These are phyloP conservation scores for Cinchona pubescens DNA, from an alignment of 257 asterid genomes.

Conservation along the genomic window DNA sequence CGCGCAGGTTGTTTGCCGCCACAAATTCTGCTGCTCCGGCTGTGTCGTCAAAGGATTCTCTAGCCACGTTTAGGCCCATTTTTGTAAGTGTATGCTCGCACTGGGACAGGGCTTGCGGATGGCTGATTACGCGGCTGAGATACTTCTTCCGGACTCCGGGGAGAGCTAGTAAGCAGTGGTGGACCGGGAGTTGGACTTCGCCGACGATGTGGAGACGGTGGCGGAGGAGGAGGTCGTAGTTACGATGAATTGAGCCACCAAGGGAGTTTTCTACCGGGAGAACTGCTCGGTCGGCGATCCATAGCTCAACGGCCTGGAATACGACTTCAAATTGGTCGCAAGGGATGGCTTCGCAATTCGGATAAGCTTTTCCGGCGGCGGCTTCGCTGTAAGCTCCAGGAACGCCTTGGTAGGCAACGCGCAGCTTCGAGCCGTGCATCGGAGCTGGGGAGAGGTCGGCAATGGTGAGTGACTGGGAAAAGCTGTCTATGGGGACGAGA, in stretches of 20 bases:
- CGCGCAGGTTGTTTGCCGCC: constrained; percentile 54
- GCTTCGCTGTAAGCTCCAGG: constrained; percentile 95
- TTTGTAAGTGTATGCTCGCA: constrained; percentile 76
- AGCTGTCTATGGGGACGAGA: constrained; percentile 49
- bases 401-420: constrained; percentile 89
- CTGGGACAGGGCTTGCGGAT: constrained; percentile 84
- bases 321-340: constrained; percentile 93
- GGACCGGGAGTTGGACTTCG: constrained; percentile 83
- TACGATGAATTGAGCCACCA: constrained; percentile 90
- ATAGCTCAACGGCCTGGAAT: constrained; percentile 81
- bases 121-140: constrained; percentile 74
- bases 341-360: constrained; percentile 77
- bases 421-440: constrained; percentile 69
- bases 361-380: constrained; percentile 85
- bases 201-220: constrained; percentile 97
- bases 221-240: constrained; percentile 92
- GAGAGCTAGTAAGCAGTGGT: constrained; percentile 83
- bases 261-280: constrained; percentile 87
- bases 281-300: constrained; percentile 89
- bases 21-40: constrained; percentile 88
- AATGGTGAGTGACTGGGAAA: constrained; percentile 56
- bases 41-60: constrained; percentile 84
- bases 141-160: constrained; percentile 63
- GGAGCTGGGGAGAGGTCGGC: constrained; percentile 89
- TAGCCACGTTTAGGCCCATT: constrained; percentile 52